Conservation (phyloP, 1,284 basidiomycete genomes). For the Gomphus bonarii region DNA sequence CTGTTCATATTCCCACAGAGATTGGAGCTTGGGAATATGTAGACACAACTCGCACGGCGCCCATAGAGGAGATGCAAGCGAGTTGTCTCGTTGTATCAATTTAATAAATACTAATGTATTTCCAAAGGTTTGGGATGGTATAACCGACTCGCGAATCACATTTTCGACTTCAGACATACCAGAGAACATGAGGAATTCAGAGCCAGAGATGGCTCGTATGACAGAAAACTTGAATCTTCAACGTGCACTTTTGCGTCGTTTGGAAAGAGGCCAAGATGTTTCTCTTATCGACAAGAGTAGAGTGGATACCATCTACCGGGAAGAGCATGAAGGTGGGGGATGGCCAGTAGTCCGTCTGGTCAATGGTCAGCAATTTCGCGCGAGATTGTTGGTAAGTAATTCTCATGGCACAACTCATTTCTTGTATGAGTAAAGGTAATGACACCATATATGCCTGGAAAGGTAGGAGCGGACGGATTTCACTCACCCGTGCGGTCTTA, state of each 20-base stretch:
- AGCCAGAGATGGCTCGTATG: slow-evolving; percentile 60
- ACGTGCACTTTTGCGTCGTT: slow-evolving; percentile 58
- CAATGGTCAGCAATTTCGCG: slow-evolving; percentile 48
- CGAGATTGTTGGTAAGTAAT: slow-evolving; percentile 57
- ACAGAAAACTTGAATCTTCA: slow-evolving; percentile 91
- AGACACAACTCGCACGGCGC: slow-evolving; percentile 58
- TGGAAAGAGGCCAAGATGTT: slow-evolving; percentile 35
- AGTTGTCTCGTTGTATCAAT: slow-evolving; percentile 14
- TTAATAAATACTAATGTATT: not conserved
- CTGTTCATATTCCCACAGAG: slow-evolving; percentile 30
- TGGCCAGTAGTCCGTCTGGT: slow-evolving; percentile 74
- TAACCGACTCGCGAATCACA: slow-evolving; percentile 69
- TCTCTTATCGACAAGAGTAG: slow-evolving; percentile 56
- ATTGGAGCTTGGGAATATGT: slow-evolving; percentile 79
- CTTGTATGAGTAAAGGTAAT: not conserved
- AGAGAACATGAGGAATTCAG: slow-evolving; percentile 18
- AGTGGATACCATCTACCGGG: slow-evolving; percentile 50
- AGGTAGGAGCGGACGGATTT: slow-evolving; percentile 94
- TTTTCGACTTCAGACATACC: slow-evolving; percentile 51
- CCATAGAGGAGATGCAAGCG: slow-evolving; percentile 81
- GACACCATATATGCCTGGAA: not conserved
- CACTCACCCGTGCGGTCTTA: slow-evolving; percentile 90
- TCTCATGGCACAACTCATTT: not conserved
- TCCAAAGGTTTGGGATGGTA: slow-evolving; percentile 78
- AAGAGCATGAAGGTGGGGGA: slow-evolving; percentile 28